These are phyloP conservation scores for Penicillium sclerotigenum DNA, from an alignment of 2,329 filamentous ascomycete genomes.

Conservation along the genomic window DNA sequence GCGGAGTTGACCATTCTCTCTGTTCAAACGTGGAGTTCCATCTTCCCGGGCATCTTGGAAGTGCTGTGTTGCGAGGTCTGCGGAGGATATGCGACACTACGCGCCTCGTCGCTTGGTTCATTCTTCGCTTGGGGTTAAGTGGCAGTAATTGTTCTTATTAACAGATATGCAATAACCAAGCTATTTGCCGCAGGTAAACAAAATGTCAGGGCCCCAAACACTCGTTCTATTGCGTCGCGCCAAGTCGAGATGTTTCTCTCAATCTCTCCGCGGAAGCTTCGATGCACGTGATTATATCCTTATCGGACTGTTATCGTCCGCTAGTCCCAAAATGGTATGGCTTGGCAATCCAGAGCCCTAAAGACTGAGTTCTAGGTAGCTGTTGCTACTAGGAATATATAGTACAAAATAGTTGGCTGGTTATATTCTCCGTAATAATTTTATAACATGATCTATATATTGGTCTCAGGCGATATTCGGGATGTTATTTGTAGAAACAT, in stretches of 20 bases:
- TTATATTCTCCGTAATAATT: too few species aligned
- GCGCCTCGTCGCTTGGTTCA: slow-evolving; percentile 32
- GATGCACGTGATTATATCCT: slow-evolving; percentile 25
- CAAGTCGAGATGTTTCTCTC: slow-evolving; percentile 11
- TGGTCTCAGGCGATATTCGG: too few species aligned
- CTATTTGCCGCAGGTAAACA: not conserved
- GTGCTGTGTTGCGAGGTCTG: slow-evolving; percentile 17
- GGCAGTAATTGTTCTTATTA: not conserved
- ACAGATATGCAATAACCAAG: accelerated
- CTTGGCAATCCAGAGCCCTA: not conserved
- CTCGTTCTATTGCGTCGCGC: not conserved
- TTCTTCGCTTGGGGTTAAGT: slow-evolving; percentile 11
- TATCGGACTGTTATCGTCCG: slow-evolving; percentile 2
- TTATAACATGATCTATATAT: too few species aligned
- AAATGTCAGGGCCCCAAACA: not conserved
- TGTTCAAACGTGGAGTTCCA: slow-evolving; percentile 36
- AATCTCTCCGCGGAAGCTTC: slow-evolving; percentile 29
- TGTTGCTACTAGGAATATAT: not conserved
- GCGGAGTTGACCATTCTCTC: slow-evolving; percentile 83
- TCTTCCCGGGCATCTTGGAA: slow-evolving; percentile 23
- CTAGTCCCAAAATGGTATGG: not conserved
- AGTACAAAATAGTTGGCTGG: too few species aligned
- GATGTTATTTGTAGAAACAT: too few species aligned
- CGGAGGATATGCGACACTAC: slow-evolving; percentile 27
- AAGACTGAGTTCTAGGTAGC: not conserved